A percentile compares a stretch with the other conserved stretches of the same genome.
Evolutionary conservation across 192 early-diverging fungal species (phyloP).

Genomic region (Coemansia sp.): DNA sequence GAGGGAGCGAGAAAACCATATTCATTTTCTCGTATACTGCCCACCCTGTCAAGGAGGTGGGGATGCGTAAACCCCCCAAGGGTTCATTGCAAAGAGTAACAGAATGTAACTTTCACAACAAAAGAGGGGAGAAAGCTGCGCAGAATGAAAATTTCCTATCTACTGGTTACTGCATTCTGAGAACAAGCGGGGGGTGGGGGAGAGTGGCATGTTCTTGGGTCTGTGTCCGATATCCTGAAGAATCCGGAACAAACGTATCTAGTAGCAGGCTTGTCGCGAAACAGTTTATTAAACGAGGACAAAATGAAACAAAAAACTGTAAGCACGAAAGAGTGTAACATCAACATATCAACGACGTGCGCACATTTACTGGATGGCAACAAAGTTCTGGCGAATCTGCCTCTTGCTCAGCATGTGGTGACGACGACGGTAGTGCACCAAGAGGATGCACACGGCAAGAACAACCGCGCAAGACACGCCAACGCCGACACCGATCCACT

Average conservation of each 20-base stretch:
- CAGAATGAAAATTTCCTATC: neutral
- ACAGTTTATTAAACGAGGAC: neutral
- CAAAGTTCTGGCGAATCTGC: conserved; percentile 36
- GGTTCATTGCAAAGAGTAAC: no score
- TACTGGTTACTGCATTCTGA: neutral
- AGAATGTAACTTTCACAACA: no score
- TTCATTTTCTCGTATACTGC: conserved; percentile 2
- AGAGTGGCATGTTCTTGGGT: no score
- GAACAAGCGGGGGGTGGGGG: neutral
- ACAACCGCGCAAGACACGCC: conserved; percentile 30
- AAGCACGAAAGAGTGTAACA: neutral
- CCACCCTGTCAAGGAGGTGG: no score
- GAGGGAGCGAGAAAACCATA: no score
- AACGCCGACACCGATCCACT: conserved; percentile 52
- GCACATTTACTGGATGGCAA: conserved; percentile 19
- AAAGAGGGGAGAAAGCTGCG: neutral
- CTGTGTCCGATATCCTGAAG: no score
- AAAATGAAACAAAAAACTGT: neutral
- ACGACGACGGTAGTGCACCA: conserved; percentile 33
- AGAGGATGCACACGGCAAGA: conserved; percentile 13
- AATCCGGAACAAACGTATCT: no score
- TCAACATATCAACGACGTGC: neutral
- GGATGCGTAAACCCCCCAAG: no score
- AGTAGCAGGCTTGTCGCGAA: neutral
- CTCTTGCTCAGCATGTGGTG: conserved; percentile 32